Base-by-base conservation (phyloP, 2,329 filamentous ascomycete species). In the Ceratocystis destructans region DNA sequence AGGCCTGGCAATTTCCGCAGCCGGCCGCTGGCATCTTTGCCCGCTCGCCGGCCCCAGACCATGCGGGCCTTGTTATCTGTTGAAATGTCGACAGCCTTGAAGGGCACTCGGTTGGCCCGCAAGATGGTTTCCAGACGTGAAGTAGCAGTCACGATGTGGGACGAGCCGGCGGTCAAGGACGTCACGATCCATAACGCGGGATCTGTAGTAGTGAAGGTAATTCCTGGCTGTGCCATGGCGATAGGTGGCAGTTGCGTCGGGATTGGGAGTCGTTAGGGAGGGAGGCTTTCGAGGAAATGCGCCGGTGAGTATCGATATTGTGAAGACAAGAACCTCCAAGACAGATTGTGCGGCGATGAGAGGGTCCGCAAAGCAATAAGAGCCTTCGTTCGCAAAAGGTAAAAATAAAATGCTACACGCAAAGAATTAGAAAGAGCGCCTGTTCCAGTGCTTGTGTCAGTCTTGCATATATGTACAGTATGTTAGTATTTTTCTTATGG, bases 121-220 rank as follows among this genome's bases (percentile, higher is more conserved):
- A 99, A 83, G 73, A 99, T 97, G 12, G 92, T 96, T 77, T 99
- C 93, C 71, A 99, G 85, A 61, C 94, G 89, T 65, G 92, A 95
- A 1, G 94, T 97, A 31, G 92, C 94, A 50, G 94, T 97, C 73
- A 97, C 87, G 75, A 97, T 96, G 76, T 96, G 91, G 28, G 91
- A 96, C 50, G 91, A 96, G 70, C 94, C 94, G 68, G 94, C 90
- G 22, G 94, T 97, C 66, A 99, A 82, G 64, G 93, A 97, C 68
- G 94, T 97, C 79, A 95, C 96, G 72, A 99, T 88, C 79, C 94
- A 99, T 69, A 99, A 85, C 33, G 87, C 81, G 62, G 87, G 83
- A 74, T 90, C 87, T 70, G 79, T 80, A 70, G 79, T 79, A 74
- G 79, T 79, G 73, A 79, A 82, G 64, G 79, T 77, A 61, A 75